Evolutionary conservation across 2,329 filamentous ascomycete genomes (phyloP).

Genomic region (Aspergillus udagawae): DNA sequence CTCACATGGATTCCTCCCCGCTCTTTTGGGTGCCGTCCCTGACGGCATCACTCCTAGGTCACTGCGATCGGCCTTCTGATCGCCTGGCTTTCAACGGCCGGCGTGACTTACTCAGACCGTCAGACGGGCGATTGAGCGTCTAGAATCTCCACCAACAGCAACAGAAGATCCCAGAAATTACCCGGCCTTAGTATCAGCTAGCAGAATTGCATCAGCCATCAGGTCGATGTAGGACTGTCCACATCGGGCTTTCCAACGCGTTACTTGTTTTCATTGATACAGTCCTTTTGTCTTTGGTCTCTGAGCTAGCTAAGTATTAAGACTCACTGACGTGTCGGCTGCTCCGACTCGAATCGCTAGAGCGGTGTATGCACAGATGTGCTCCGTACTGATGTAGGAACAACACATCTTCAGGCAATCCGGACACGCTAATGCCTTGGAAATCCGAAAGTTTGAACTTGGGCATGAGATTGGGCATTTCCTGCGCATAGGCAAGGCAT

Average conservation of each 20-base stretch:
- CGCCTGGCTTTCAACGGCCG: background rate
- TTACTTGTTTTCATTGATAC: background rate
- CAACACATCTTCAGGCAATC: constrained; percentile 5
- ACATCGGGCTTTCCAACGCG: background rate
- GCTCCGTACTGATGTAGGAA: constrained; percentile 7
- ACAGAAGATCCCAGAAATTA: background rate
- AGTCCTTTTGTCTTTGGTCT: background rate
- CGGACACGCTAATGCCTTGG: background rate
- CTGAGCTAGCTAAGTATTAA: background rate
- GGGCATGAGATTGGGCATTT: background rate
- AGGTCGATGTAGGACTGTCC: background rate
- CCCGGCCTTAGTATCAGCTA: background rate
- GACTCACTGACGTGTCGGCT: background rate
- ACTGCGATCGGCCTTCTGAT: background rate
- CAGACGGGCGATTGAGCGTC: background rate
- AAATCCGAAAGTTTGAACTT: background rate
- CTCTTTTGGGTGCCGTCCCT: constrained; percentile 2
- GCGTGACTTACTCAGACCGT: background rate
- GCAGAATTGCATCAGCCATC: background rate
- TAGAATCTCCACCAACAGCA: background rate
- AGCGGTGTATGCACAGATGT: constrained; percentile 6
- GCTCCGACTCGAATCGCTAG: background rate
- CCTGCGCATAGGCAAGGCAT: background rate
- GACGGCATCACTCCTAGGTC: background rate
- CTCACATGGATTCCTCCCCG: background rate